Evolutionary conservation across 2,329 filamentous ascomycete genomes (phyloP).

Genomic region (Zasmidium cellare): DNA sequence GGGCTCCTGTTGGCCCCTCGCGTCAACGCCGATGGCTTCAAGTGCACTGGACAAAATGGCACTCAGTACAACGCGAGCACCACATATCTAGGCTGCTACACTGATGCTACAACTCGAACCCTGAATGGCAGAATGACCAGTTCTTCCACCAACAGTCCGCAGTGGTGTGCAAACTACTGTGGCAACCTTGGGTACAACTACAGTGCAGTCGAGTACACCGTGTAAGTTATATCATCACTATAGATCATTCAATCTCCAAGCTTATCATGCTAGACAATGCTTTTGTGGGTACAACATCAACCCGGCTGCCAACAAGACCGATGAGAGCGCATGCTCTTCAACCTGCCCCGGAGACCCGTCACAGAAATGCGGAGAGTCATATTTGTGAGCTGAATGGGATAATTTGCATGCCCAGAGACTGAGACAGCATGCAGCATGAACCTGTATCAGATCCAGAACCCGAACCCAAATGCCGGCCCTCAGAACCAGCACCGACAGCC

Average conservation of each 20-base stretch:
- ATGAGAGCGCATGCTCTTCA: constrained; percentile 8
- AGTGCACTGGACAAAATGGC: constrained; percentile 9
- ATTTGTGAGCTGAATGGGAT: constrained; percentile 3
- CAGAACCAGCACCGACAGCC: constrained; percentile 14
- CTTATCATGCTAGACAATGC: constrained; percentile 3
- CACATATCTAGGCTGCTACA: constrained; percentile 12
- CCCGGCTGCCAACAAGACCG: constrained; percentile 3
- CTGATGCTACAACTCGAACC: constrained; percentile 6
- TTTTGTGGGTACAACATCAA: constrained; percentile 14
- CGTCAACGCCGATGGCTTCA: constrained; percentile 2
- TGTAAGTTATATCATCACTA: background rate
- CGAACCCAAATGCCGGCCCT: constrained; percentile 9
- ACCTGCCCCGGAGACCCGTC: constrained; percentile 13
- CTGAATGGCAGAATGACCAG: constrained; percentile 10
- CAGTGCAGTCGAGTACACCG: constrained; percentile 13
- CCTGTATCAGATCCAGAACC: constrained; percentile 14
- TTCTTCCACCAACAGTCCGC: constrained; percentile 8
- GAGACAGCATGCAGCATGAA: constrained; percentile 9
- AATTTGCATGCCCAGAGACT: background rate
- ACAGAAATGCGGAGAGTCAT: constrained; percentile 11
- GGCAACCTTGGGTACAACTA: constrained; percentile 15
- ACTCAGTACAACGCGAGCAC: constrained; percentile 8
- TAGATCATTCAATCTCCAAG: background rate
- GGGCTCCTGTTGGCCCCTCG: background rate
- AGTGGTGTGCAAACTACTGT: constrained; percentile 12